Base-by-base conservation (phyloP, 2,329 filamentous ascomycete species). In the Decorospora gaudefroyi region DNA sequence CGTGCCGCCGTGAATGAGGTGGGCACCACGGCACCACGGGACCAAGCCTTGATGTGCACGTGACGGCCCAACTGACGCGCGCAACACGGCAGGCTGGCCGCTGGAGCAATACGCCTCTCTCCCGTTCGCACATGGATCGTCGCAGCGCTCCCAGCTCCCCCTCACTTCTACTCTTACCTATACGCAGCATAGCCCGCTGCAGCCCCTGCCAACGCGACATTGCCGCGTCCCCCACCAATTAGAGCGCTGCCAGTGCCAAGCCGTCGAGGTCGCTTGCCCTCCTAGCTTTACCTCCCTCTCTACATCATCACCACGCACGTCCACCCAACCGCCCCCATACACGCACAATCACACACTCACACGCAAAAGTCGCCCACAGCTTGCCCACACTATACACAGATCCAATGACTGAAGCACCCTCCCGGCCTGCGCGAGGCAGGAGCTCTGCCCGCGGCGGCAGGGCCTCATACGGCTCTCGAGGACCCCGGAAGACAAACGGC, bases 361-460 rank as follows among this genome's bases (percentile, higher is more conserved):
- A 55, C 51, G 26, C 32, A 15, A 11, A 46, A 57, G 50, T 58
- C 56, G 45, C 39, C 44, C 42, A 51, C 55, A 57, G 56, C 54
- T 53, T 54, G 50, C 44, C 35, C 55, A 74, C 67, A 65, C 67
- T 65, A 71, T 69, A 61, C 66, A 69, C 65, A 71, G 64, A 75
- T 73, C 71, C 75, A 72, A 97, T 97, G 93, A 95, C 93, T 82
- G 92, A 97, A 83, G 83, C 88, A 78, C 87, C 90, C 80, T 82
- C 87, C 76, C 84, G 91, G 81, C 82, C 87, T 72, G 81, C 88
- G 76, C 89, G 92, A 77, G 91, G 92, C 76, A 87, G 93, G 83
- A 90, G 89, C 78, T 87, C 90, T 72, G 82, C 85, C 74, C 87
- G 92, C 74, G 91, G 91, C 71, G 90, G 90, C 69, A 84, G 87